Evolutionary conservation across 176 grass and related monocot species (phyloP), one percentile per base, ranked within the genome.

Genomic region (Triticum aestivum): DNA sequence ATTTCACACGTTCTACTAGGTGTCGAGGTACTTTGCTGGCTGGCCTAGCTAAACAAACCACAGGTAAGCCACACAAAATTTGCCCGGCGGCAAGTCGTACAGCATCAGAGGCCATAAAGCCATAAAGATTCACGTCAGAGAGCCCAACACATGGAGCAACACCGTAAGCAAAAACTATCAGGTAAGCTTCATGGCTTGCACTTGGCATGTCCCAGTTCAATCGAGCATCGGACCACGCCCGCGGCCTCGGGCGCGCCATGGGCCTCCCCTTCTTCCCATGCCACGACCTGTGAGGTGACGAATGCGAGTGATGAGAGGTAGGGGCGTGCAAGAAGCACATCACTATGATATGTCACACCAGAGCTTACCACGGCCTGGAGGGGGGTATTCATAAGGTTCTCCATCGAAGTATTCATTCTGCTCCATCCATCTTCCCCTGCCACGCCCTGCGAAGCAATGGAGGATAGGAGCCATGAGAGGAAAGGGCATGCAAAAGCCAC

Each of bases 341-440:
- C 5, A 52, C 63, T 3, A 80, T 64, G 24, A 45, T 32, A 27
- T 13, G 20, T 35, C 17, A 26, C 10, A 2, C 30, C 7, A 44
- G 3, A 8, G 85, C 63, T 88, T 82, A 91, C 90, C 90, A 20
- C 86, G 86, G 33, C 69, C 87, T 44, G 71, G 90, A 83, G 91
- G 91, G 20, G 44, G 81, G 8, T 56, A 77, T 29, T 82, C 80
- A 13, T 89, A 75, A 0, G 76, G 73, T 44, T 91, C 92, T 26
- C 26, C 26, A 26, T 91, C 87, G 11, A 93, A 86, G 80, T 91
- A 93, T 27, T 78, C 94, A 11, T 23, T 91, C 9, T 81, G 85
- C 23, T 95, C 88, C 8, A 56, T 17, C 74, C 74, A 56, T 51
- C 74, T 77, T 63, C 82, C 90, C 65, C 90, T 82, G 77, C 89